Evolutionary conservation across 2,329 filamentous ascomycete genomes (phyloP), one percentile per base, ranked within the genome.

Genomic region (Pezicula carpinea): DNA sequence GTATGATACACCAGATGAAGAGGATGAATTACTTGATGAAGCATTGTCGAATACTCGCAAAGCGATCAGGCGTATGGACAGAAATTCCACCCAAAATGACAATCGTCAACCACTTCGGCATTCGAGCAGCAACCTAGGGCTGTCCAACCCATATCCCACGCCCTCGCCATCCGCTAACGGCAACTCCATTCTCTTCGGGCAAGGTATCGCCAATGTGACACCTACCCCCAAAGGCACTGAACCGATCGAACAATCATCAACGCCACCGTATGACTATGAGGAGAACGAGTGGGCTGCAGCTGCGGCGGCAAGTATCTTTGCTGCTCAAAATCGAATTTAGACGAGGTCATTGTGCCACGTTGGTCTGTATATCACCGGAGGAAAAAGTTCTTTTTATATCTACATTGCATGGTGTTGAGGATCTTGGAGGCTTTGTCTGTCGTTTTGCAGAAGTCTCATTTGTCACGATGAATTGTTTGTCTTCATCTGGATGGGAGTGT

Each of bases 1-100:
- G 52, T 96, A 97, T 63, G 93, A 99, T 62, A 91, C 91, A 0
- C 89, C 93, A 1, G 91, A 95, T 59, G 93, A 99, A 67, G 92
- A 97, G 63, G 93, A 99, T 50, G 93, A 99, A 68, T 77, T 99
- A 8, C 76, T 97, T 8, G 91, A 96, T 57, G 93, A 99, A 67
- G 90, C 83, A 17, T 74, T 96, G 35, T 79, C 83, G 41, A 89
- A 87, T 5, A 87, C 90, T 0, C 84, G 85, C 59, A 81, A 80
- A 51, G 88, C 83, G 6, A 86, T 87, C 61, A 85, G 81, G 62
- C 82, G 82, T 8, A 73, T 95, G 50, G 88, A 82, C 48, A 67
- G 59, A 47, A 62, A 56, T 47, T 58, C 46, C 32, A 53, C 55
- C 15, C 55, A 57, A 42, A 62, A 44, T 22, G 63, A 77, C 69